Evolutionary conservation across 805 yeast species (phyloP), one percentile per base, ranked within the genome.

Genomic region (Cyberlindnera maclurae): DNA sequence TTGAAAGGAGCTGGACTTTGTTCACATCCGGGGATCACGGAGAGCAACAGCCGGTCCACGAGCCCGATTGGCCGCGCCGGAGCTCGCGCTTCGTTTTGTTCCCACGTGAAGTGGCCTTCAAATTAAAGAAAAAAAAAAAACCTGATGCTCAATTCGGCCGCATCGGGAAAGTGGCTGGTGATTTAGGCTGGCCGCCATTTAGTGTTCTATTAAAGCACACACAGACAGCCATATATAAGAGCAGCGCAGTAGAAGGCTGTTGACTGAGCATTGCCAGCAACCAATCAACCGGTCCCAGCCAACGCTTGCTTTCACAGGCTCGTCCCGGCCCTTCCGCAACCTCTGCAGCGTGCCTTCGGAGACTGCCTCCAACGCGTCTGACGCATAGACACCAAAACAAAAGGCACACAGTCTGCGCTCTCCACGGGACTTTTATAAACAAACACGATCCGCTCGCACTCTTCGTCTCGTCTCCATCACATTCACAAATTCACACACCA

Each of bases 321-420:
- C 5, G 11, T 17, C 24, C 8, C 24, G 24, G 24, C 18, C 22
- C n/a, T 31, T 24, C 18, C 22, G 24, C n/a, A n/a, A n/a, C n/a
- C 11, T 13, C 33, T 39, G 42, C 45, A 42, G 36, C 41, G 46
- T 43, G 40, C 46, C 46, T 43, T 43, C 8, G 24, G 8, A 8
- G 8, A 5, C 24, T 26, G 8, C 24, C 24, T 26, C 39, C 31
- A 34, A 43, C 47, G 47, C 44, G 47, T 37, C 47, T 41, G 35
- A 39, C 32, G 39, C 43, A 37, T 26, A 31, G 29, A 27, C 33
- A 39, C 32, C 22, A 15, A 28, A 34, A 39, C 32, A 34, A 33
- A 20, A 20, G 28, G 26, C 28, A 32, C 28, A 10, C n/a, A 13
- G 15, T 8, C 9, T 12, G n/a, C 15, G 13, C 31, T 12, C 15